A percentile compares a stretch with the other conserved stretches of the same genome.
Conservation (phyloP, 108 stramenopile genomes). For the Cyclotella choctawhatcheeana region DNA sequence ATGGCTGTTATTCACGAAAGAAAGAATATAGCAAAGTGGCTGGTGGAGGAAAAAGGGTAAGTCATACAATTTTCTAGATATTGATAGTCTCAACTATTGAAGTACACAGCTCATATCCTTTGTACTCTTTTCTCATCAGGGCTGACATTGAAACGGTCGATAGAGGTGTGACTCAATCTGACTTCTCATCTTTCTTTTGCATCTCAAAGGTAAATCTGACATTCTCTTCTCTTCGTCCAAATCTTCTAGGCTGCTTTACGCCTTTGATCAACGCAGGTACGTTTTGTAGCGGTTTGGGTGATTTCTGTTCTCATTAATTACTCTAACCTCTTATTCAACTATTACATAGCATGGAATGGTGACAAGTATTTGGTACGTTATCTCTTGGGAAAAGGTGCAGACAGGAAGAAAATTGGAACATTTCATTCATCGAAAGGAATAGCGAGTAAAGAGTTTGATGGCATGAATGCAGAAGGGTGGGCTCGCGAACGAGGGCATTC, state of each 20-base stretch:
- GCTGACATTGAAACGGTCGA: constrained; percentile 79
- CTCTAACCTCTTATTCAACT: background rate
- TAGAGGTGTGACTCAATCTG: no score
- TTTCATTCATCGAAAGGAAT: constrained; percentile 72
- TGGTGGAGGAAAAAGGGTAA: constrained; percentile 72
- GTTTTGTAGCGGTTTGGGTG: constrained; percentile 36
- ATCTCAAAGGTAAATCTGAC: no score
- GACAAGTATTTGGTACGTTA: constrained; percentile 73
- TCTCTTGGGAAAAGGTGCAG: constrained; percentile 61
- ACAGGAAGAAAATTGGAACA: constrained; percentile 65
- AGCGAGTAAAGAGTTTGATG: constrained; percentile 71
- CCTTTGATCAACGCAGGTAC: constrained; percentile 75
- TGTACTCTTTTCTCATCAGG: no score
- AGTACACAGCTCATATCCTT: no score
- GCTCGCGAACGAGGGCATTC: constrained; percentile 65
- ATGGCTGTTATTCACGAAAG: constrained; percentile 75
- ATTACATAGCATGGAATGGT: constrained; percentile 46
- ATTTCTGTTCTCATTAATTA: background rate
- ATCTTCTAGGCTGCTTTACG: no score
- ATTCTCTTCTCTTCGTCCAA: no score
- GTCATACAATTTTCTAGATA: no score
- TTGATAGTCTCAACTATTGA: no score
- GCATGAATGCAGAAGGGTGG: constrained; percentile 82
- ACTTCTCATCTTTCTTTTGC: no score
- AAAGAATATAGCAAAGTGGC: constrained; percentile 78